Percentiles rank a stretch among this genome's conserved stretches.
phyloP scores from a whole-genome alignment of 352 stramenopile genomes.

The Globisporangium nunn region DNA sequence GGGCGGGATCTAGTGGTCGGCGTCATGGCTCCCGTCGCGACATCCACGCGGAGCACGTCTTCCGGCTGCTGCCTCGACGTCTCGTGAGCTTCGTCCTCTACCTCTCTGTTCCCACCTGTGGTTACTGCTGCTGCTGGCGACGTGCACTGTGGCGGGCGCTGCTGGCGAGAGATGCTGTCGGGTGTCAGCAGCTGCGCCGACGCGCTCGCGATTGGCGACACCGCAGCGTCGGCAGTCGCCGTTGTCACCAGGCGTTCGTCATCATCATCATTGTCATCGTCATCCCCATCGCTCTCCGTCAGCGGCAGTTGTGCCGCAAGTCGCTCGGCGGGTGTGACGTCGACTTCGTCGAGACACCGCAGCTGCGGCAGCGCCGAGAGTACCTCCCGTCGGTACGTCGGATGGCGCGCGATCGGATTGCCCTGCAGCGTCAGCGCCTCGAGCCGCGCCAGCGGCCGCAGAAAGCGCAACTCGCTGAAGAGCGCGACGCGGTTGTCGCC shows the following conservation, averaged over 20 bases:
- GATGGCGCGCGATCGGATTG: slow-evolving; percentile 39
- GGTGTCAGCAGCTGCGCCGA: slow-evolving; percentile 7
- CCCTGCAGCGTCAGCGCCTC: slow-evolving; percentile 39
- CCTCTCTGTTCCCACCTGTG: neutral
- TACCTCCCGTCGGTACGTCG: slow-evolving; percentile 42
- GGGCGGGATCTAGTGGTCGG: neutral
- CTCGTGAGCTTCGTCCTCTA: neutral
- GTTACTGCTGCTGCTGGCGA: neutral
- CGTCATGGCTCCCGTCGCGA: slow-evolving; percentile 5
- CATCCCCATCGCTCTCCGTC: neutral
- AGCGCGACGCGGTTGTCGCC: slow-evolving; percentile 38
- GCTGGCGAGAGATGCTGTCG: slow-evolving; percentile 2
- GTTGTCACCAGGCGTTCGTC: neutral
- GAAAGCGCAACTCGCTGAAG: slow-evolving; percentile 46
- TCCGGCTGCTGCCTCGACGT: too few species aligned
- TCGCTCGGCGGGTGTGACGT: slow-evolving; percentile 39
- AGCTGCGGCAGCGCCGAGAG: slow-evolving; percentile 51
- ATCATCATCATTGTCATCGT: neutral
- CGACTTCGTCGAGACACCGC: slow-evolving; percentile 31
- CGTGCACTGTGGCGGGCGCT: neutral
- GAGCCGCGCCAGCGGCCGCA: slow-evolving; percentile 38
- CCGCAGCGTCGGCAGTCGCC: neutral
- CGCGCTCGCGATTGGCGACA: slow-evolving; percentile 10
- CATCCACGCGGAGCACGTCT: slow-evolving; percentile 2
- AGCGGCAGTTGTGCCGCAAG: slow-evolving; percentile 7